Conservation (phyloP, 192 early-diverging fungal species). For the Phlyctochytrium arcticum region DNA sequence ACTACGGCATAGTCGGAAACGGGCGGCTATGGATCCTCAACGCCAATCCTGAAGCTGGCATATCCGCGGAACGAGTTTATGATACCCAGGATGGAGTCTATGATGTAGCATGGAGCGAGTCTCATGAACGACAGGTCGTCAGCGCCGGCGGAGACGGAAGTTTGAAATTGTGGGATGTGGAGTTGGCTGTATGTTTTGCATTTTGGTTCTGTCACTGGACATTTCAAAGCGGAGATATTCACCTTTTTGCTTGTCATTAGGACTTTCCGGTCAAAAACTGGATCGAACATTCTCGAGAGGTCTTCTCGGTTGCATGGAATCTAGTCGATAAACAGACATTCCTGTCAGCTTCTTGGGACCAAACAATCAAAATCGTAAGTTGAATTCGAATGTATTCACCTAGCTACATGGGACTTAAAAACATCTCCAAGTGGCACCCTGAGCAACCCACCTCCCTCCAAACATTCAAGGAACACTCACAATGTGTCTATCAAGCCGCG, state of each 20-base stretch:
- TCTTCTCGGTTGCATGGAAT: constrained; percentile 95
- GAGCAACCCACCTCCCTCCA: constrained; percentile 67
- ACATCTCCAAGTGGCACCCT: constrained; percentile 73
- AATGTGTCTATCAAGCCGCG: constrained; percentile 85
- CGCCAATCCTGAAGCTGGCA: constrained; percentile 30
- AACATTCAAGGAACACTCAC: constrained; percentile 85
- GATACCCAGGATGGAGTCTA: constrained; percentile 97
- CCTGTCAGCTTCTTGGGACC: constrained; percentile 92
- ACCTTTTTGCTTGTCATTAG: constrained; percentile 40
- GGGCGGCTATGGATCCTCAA: constrained; percentile 73
- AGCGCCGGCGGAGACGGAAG: constrained; percentile 92
- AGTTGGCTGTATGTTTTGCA: constrained; percentile 64
- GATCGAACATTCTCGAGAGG: constrained; percentile 91
- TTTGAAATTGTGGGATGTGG: constrained; percentile 92
- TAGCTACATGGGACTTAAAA: neutral
- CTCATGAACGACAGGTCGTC: constrained; percentile 90
- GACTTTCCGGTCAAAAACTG: constrained; percentile 86
- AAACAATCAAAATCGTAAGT: constrained; percentile 83
- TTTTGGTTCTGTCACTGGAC: too few relatives aligned
- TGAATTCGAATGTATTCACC: neutral
- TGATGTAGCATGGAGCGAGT: constrained; percentile 93
- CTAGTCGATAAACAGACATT: constrained; percentile 83
- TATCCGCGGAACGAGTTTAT: constrained; percentile 62
- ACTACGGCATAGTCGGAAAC: constrained; percentile 97
- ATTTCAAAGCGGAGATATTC: neutral